These are phyloP conservation scores for Saururus chinensis DNA, from an alignment of 164 flowering plant species.

Conservation along the genomic window DNA sequence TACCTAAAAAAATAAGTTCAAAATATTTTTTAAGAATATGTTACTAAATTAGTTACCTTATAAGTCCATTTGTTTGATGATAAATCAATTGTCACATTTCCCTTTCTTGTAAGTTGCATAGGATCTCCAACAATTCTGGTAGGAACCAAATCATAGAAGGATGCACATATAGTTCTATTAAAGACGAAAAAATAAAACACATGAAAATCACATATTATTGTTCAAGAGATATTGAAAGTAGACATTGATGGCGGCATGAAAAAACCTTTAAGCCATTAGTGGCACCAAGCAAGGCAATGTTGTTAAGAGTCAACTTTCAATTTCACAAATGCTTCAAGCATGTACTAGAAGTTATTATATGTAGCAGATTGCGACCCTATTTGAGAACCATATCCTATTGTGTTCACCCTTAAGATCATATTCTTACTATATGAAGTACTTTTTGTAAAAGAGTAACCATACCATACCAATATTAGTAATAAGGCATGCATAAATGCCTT, in stretches of 20 bases:
- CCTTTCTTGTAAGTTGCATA: conserved; percentile 22
- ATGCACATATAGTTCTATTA: conserved; percentile 41
- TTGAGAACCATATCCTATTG: conserved; percentile 50
- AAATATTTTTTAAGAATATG: too few species aligned
- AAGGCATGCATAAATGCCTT: conserved; percentile 21
- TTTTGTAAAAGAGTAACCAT: conserved; percentile 14
- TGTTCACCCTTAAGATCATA: conserved; percentile 34
- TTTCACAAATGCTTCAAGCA: conserved; percentile 23
- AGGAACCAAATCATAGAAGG: conserved; percentile 20
- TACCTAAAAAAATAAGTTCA: too few species aligned
- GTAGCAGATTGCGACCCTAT: too few species aligned
- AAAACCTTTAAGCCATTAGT: conserved; percentile 34
- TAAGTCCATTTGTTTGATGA: conserved; percentile 35
- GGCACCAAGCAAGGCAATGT: conserved; percentile 43
- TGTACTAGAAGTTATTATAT: conserved; percentile 1
- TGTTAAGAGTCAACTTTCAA: conserved; percentile 30
- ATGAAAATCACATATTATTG: too few species aligned
- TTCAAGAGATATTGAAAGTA: too few species aligned
- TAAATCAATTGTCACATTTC: conserved; percentile 34
- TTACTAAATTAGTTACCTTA: conserved; percentile 20
- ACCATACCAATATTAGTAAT: too few species aligned
- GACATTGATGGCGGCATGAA: too few species aligned
- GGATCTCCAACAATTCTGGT: conserved; percentile 42
- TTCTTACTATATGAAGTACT: conserved; percentile 3
- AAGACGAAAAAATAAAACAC: too few species aligned